Evolutionary conservation across 2,329 filamentous ascomycete species (phyloP), one percentile per base, ranked within the genome.

Genomic region (Sphaerulina vaccinii): DNA sequence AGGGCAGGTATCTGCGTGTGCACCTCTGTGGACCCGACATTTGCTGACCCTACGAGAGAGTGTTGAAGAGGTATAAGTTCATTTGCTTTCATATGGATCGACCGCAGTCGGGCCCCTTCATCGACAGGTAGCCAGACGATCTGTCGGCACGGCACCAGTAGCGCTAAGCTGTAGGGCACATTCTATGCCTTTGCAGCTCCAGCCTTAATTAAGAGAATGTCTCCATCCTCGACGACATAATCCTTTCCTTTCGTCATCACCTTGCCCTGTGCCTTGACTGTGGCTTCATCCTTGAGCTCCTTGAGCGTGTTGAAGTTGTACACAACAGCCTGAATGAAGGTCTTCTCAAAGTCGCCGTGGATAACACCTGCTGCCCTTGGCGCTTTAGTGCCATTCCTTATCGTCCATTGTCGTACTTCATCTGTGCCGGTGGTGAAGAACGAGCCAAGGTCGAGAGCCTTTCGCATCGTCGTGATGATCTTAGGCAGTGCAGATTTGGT

Each of bases 161-260:
- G n/a, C n/a, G n/a, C n/a, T n/a, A n/a, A n/a, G n/a, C n/a, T n/a
- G n/a, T n/a, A n/a, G n/a, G n/a, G n/a, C n/a, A 44, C 27, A 44
- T 40, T 24, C 62, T 60, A 70, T 46, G 62, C 59, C 80, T 91
- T 91, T 62, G 87, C 87, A 46, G 87, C 87, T 75, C 87, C 88
- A 24, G 87, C 87, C 81, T 96, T 96, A 80, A 96, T 90, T 65
- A 96, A 82, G 62, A 96, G 70, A 63, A 86, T 82, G 68, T 86
- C 89, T 43, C 88, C 89, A 68, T 95, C 89, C 70, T 91, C 84
- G 9, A 93, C 84, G 5, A 92, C 82, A 71, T 99, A 97, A 45
- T 97, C 92, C 79, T 97, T 97, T 69, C 93, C 93, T 81, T 99
- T 99, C 53, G 92, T 97, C 86, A 96, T 88, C 61, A 99, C 73